phyloP scores from a whole-genome alignment of 106 monocot species.

The Phalaenopsis equestris region DNA sequence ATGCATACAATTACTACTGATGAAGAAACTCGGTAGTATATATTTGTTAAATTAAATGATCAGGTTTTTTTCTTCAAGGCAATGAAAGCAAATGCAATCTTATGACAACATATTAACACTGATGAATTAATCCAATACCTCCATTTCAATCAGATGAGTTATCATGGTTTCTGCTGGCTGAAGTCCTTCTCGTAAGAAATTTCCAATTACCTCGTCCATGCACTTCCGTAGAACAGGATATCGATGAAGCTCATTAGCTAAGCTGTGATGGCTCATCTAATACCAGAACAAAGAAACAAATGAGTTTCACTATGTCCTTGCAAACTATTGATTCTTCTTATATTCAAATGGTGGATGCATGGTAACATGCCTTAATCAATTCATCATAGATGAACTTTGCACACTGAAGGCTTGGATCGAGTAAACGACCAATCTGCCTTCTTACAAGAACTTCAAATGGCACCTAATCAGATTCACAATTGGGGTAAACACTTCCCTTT shows the following conservation, averaged over 20 bases:
- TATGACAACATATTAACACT: not conserved
- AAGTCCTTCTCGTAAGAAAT: conserved; percentile 84
- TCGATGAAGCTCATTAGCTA: conserved; percentile 75
- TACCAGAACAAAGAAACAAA: conserved; percentile 3
- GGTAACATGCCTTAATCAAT: conserved; percentile 70
- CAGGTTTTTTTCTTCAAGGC: not conserved
- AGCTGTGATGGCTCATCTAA: conserved; percentile 89
- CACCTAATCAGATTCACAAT: conserved; percentile 38
- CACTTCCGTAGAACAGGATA: conserved; percentile 79
- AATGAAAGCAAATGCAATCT: not conserved
- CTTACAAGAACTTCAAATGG: conserved; percentile 99
- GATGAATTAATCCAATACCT: conserved; percentile 39
- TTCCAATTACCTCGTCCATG: conserved; percentile 95
- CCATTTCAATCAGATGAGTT: conserved; percentile 91
- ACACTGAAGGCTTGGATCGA: conserved; percentile 98
- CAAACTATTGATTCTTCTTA: not conserved
- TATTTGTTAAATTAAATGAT: not conserved
- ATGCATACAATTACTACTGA: not conserved
- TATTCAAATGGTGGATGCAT: not conserved
- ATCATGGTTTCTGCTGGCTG: conserved; percentile 96
- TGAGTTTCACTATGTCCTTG: not conserved
- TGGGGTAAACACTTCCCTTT: not conserved
- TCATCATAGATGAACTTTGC: conserved; percentile 97
- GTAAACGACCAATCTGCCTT: conserved; percentile 82
- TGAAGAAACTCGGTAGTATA: not conserved